phyloP scores from a whole-genome alignment of 495 filamentous ascomycete species.

The Penicillium herquei region DNA sequence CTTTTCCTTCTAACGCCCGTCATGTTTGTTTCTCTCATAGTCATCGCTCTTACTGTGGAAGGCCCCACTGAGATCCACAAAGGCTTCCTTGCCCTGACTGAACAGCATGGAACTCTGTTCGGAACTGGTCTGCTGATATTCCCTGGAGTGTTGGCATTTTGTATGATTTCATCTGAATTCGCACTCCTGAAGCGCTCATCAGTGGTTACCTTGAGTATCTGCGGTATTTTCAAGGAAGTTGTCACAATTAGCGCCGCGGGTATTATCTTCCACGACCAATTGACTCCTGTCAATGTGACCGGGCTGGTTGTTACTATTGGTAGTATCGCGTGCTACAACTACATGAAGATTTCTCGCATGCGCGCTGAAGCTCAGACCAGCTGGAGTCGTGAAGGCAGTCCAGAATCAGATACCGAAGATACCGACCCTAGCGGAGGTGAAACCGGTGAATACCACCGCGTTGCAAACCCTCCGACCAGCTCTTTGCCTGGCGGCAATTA shows the following conservation, averaged over 20 bases:
- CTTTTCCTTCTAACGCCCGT: conserved; percentile 96
- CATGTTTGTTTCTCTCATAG: conserved; percentile 84
- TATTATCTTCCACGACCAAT: conserved; percentile 81
- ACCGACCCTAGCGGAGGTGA: conserved; percentile 23
- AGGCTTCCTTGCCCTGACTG: conserved; percentile 60
- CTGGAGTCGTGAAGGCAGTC: conserved; percentile 30
- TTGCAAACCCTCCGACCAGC: conserved; percentile 27
- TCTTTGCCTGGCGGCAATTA: conserved; percentile 15
- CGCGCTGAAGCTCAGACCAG: conserved; percentile 56
- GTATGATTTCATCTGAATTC: conserved; percentile 96
- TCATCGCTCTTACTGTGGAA: conserved; percentile 84
- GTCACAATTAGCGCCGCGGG: conserved; percentile 91
- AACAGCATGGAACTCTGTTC: conserved; percentile 60
- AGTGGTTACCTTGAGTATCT: conserved; percentile 94
- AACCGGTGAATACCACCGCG: conserved; percentile 27
- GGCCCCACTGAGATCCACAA: conserved; percentile 63
- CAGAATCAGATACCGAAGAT: conserved; percentile 34
- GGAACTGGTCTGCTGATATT: conserved; percentile 71
- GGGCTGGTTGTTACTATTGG: conserved; percentile 85
- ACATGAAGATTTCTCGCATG: conserved; percentile 91
- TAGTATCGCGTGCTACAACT: conserved; percentile 90
- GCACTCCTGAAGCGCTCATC: conserved; percentile 91
- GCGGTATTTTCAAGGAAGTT: conserved; percentile 98
- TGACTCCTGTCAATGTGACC: conserved; percentile 85
- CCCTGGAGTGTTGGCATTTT: conserved; percentile 87